Evolutionary conservation across 306 rosid species (phyloP).

Genomic region (Quillaja saponaria): DNA sequence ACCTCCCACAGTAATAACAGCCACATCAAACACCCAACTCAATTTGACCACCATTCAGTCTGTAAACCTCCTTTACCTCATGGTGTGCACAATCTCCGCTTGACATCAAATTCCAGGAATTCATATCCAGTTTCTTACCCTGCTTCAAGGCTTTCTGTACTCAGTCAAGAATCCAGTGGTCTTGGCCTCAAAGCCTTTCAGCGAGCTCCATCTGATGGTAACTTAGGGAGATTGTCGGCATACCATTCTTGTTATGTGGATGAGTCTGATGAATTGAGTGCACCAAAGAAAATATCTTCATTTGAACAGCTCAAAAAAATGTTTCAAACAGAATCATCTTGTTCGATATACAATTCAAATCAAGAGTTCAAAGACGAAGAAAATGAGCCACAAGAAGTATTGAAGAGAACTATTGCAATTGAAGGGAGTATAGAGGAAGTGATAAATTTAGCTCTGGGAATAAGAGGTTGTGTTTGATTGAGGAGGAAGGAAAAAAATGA

Average conservation of each 20-base stretch:
- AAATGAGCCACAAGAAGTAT: constrained; percentile 32
- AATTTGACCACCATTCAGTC: neutral
- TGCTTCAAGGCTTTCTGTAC: constrained; percentile 10
- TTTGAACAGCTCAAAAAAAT: constrained; percentile 5
- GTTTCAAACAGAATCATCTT: constrained; percentile 64
- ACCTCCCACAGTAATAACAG: neutral
- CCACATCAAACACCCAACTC: neutral
- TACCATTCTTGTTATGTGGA: constrained; percentile 30
- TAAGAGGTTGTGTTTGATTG: constrained; percentile 59
- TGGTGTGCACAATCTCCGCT: neutral
- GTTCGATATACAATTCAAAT: constrained; percentile 42
- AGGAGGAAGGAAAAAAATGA: constrained; percentile 59
- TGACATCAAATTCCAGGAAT: constrained; percentile 14
- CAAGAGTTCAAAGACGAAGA: constrained; percentile 35
- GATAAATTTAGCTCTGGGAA: constrained; percentile 52
- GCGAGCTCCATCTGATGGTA: constrained; percentile 11
- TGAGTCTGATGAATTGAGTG: constrained; percentile 14
- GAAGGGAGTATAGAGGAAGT: constrained; percentile 35
- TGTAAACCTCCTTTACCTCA: neutral
- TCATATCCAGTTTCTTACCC: constrained; percentile 1
- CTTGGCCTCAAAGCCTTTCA: neutral
- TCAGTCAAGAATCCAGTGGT: constrained; percentile 1
- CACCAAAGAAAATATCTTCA: constrained; percentile 25
- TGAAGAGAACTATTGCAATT: constrained; percentile 37
- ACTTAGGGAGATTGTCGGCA: constrained; percentile 16